Conservation (phyloP, 1,284 basidiomycete species). For the Somion occarium region DNA sequence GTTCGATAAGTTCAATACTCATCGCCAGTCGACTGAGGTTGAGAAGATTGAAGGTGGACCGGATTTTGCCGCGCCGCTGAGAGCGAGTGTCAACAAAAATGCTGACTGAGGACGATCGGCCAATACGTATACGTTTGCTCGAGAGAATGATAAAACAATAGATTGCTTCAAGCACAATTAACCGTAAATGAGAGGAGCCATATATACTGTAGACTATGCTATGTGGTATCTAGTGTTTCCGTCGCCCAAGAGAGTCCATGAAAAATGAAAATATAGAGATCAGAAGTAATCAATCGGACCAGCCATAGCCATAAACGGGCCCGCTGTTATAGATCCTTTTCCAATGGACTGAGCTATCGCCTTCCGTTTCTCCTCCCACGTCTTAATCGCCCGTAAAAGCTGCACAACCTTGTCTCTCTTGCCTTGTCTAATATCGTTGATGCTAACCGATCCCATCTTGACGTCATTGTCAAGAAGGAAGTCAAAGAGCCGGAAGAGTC, state of each 20-base stretch:
- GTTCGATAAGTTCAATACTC: constrained; percentile 28
- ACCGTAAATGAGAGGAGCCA: background rate
- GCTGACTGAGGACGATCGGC: background rate
- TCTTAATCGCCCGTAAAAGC: constrained; percentile 69
- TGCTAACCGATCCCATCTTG: constrained; percentile 83
- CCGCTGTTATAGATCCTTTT: constrained; percentile 25
- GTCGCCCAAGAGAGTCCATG: background rate
- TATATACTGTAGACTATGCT: background rate
- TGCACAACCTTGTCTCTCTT: constrained; percentile 76
- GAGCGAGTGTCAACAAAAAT: background rate
- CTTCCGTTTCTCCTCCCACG: constrained; percentile 71
- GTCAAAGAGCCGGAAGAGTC: constrained; percentile 85
- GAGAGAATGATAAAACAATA: background rate
- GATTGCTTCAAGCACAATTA: background rate
- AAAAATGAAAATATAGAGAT: constrained; percentile 8
- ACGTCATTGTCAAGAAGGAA: constrained; percentile 86
- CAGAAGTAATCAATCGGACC: constrained; percentile 15
- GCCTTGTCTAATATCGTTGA: constrained; percentile 83
- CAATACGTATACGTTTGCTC: background rate
- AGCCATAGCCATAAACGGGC: constrained; percentile 23
- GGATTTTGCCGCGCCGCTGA: background rate
- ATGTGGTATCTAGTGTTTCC: background rate
- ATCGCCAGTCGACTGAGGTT: background rate
- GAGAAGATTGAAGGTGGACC: background rate
- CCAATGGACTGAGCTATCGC: constrained; percentile 51